phyloP scores from a whole-genome alignment of 331 rosid species.

The Saraca asoca region DNA sequence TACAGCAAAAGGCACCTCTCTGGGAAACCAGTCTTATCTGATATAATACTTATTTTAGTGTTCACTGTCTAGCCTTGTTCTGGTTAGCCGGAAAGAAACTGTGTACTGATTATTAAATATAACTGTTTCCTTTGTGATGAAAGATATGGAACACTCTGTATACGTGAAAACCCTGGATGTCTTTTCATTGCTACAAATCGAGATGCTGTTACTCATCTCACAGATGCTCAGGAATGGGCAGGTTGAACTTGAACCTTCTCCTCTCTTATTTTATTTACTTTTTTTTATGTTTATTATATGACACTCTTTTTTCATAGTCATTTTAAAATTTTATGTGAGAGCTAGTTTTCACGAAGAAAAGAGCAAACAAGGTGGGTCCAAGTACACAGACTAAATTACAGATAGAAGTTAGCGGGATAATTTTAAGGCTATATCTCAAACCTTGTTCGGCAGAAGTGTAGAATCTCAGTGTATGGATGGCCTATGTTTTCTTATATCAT shows the following conservation, averaged over 20 bases:
- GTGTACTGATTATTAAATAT: constrained; percentile 12
- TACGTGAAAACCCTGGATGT: constrained; percentile 97
- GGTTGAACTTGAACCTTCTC: constrained; percentile 55
- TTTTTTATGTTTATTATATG: constrained; percentile 17
- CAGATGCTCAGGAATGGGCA: constrained; percentile 99
- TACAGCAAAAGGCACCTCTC: no score
- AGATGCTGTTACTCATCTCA: constrained; percentile 99
- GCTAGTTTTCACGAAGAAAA: constrained; percentile 1
- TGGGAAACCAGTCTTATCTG: neutral
- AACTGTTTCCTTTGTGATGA: constrained; percentile 20
- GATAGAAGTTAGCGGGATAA: neutral
- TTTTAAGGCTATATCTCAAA: neutral
- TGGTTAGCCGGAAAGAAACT: constrained; percentile 7
- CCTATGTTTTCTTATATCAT: neutral
- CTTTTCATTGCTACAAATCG: constrained; percentile 95
- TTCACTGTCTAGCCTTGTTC: constrained; percentile 9
- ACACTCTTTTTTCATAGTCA: constrained; percentile 23
- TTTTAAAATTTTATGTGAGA: constrained; percentile 1
- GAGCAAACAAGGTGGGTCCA: neutral
- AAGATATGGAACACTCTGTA: constrained; percentile 94
- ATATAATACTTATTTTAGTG: constrained; percentile 5
- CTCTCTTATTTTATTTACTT: neutral
- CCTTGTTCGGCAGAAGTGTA: neutral
- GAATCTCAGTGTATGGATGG: neutral
- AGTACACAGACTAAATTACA: constrained; percentile 5